Conservation (phyloP, 2,329 filamentous ascomycete genomes). For the Microdochium bolleyi region DNA sequence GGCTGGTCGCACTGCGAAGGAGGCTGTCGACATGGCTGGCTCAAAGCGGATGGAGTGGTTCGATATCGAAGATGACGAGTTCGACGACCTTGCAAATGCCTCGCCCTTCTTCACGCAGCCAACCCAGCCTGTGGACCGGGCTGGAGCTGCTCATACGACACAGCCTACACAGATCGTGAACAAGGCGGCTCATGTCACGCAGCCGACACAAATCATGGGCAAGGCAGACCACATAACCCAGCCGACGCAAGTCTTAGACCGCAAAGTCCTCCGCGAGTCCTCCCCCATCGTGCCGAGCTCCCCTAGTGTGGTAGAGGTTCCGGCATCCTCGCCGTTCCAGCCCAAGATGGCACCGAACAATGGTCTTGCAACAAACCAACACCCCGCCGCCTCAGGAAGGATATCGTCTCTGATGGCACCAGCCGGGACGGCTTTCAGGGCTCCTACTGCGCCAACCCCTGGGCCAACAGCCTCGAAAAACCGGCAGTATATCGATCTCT, state of each 20-base stretch:
- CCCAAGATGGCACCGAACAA: slow-evolving; percentile 21
- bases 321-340: slow-evolving; percentile 76
- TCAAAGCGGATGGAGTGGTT: neutral
- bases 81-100: slow-evolving; percentile 23
- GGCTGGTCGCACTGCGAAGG: neutral
- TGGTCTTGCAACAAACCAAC: slow-evolving; percentile 4
- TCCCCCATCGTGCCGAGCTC: slow-evolving; percentile 31
- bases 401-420: slow-evolving; percentile 64
- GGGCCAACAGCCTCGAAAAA: neutral
- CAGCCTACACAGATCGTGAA: slow-evolving; percentile 55
- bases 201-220: slow-evolving; percentile 31
- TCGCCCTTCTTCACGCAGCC: slow-evolving; percentile 41
- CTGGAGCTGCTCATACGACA: slow-evolving; percentile 25
- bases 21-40: neutral
- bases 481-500: slow-evolving; percentile 6
- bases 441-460: slow-evolving; percentile 22
- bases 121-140: slow-evolving; percentile 19
- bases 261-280: slow-evolving; percentile 22
- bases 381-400: slow-evolving; percentile 19
- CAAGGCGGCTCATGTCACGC: slow-evolving; percentile 22
- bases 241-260: slow-evolving; percentile 37
- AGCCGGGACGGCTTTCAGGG: slow-evolving; percentile 62
- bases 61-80: slow-evolving; percentile 36
- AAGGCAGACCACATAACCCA: slow-evolving; percentile 26
- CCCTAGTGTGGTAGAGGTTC: slow-evolving; percentile 60